A percentile compares a stretch with the other conserved stretches of the same genome.
phyloP scores from a whole-genome alignment of 73 alveolate species.

The Uronychia binucleata region DNA sequence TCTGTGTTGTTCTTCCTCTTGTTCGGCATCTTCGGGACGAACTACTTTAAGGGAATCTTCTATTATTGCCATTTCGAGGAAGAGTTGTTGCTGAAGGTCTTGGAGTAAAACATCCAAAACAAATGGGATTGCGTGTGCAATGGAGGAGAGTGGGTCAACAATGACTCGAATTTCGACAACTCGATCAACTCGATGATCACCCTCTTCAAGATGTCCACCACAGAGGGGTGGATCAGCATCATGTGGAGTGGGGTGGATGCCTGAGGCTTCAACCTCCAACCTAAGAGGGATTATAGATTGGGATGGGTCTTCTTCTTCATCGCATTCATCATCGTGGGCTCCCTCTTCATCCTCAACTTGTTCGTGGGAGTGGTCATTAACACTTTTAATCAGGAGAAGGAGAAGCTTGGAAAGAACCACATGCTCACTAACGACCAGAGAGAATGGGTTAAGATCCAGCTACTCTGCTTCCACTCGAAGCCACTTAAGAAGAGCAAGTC shows the following conservation, averaged over 20 bases:
- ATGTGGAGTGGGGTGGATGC: constrained; percentile 55
- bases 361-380: constrained; percentile 64
- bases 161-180: constrained; percentile 67
- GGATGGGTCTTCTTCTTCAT: constrained; percentile 47
- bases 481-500: constrained; percentile 15
- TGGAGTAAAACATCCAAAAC: not conserved
- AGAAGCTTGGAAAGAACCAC: constrained; percentile 55
- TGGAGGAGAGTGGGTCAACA: constrained; percentile 68
- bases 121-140: constrained; percentile 38
- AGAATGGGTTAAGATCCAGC: constrained; percentile 26
- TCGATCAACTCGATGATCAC: constrained; percentile 44
- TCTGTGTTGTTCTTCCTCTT: not conserved
- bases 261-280: constrained; percentile 26
- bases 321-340: constrained; percentile 44
- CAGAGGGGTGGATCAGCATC: constrained; percentile 51
- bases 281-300: constrained; percentile 17
- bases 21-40: not conserved
- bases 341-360: constrained; percentile 57
- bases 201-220: constrained; percentile 50
- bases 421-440: constrained; percentile 7
- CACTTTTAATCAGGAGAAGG: constrained; percentile 65
- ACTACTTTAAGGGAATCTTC: not conserved
- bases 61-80: not conserved
- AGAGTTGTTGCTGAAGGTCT: not conserved
- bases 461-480: constrained; percentile 8